phyloP scores from a whole-genome alignment of 2,329 filamentous ascomycete species.

The Xylogone sp. region DNA sequence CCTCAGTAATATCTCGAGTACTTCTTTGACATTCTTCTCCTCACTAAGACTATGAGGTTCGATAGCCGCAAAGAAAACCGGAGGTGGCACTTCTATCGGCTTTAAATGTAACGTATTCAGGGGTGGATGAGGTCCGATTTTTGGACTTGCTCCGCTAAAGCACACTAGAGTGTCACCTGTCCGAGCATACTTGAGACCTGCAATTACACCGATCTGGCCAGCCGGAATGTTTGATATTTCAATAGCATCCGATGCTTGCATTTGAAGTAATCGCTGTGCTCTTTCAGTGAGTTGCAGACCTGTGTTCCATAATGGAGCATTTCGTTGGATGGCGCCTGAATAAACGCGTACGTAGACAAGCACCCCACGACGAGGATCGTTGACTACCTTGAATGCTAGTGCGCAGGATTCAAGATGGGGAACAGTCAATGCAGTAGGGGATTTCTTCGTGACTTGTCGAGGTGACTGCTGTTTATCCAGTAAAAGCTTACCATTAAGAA shows the following conservation, averaged over 20 bases:
- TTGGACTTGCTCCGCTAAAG: slow-evolving; percentile 57
- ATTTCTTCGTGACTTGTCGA: slow-evolving; percentile 30
- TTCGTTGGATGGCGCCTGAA: slow-evolving; percentile 72
- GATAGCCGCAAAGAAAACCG: slow-evolving; percentile 94
- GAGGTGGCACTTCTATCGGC: slow-evolving; percentile 84
- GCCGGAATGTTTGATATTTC: slow-evolving; percentile 77
- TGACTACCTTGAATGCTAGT: slow-evolving; percentile 87
- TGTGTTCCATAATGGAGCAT: slow-evolving; percentile 80
- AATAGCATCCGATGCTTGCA: slow-evolving; percentile 83
- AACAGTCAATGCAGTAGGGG: slow-evolving; percentile 35
- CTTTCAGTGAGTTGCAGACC: slow-evolving; percentile 76
- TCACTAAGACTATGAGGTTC: slow-evolving; percentile 76
- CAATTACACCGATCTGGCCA: slow-evolving; percentile 91
- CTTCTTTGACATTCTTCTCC: slow-evolving; percentile 74
- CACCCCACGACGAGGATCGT: slow-evolving; percentile 80
- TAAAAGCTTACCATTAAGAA: slow-evolving; percentile 42
- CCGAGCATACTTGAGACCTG: slow-evolving; percentile 83
- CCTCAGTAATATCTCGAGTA: slow-evolving; percentile 72
- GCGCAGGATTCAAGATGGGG: slow-evolving; percentile 59
- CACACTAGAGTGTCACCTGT: slow-evolving; percentile 90
- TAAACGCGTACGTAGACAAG: slow-evolving; percentile 92
- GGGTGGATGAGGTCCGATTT: slow-evolving; percentile 61
- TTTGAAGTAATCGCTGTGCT: slow-evolving; percentile 77
- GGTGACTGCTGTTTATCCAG: slow-evolving; percentile 31
- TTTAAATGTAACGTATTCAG: slow-evolving; percentile 76